Base-by-base conservation (phyloP, 2,329 filamentous ascomycete species). In the Zymoseptoria crescenta region DNA sequence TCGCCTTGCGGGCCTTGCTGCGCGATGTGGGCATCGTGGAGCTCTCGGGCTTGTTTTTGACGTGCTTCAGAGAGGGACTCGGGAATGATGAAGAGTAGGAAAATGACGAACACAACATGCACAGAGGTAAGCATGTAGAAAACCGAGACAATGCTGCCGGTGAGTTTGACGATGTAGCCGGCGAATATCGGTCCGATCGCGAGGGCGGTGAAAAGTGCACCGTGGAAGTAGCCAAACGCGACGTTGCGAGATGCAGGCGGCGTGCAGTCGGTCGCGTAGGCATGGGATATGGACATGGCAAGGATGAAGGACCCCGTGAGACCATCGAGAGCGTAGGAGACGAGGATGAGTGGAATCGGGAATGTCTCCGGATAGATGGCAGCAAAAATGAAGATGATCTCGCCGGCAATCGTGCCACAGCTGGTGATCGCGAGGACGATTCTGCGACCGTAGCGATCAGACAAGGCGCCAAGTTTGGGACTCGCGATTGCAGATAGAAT, bases 201-300 rank as follows among this genome's bases (percentile, higher is more conserved):
- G 52, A 97, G 84, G n/a, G 94, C 94, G 1, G 83, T 81, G 73
- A 96, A 97, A 8, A 99, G 79, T 65, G 87, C 91, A 9, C 90
- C 91, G 68, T 97, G 90, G 67, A 97, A 87, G 71, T 92, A 93
- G 6, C 91, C 92, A 72, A 97, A 94, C 4, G 86, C 84, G 7
- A 96, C 88, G 60, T 87, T 89, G 20, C 94, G 85, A 68, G 84
- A 84, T 29, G 88, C 87, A 0, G 91, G 89, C 3, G 88, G 79
- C 0, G 91, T 93, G 74, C 91, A 96, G 73, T 99, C 94, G 49
- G 90, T 87, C 10, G 89, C 87, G 73, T 97, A 99, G 0, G 93
- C 91, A 72, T 95, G 87, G 21, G 85, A 86, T 59, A 96, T 77
- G 52, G 87, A 85, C 78, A 88, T 88, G 28, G 87, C 87, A 0